Evolutionary conservation across 2,329 filamentous ascomycete genomes (phyloP), one percentile per base, ranked within the genome.

Genomic region (Microsporum canis): DNA sequence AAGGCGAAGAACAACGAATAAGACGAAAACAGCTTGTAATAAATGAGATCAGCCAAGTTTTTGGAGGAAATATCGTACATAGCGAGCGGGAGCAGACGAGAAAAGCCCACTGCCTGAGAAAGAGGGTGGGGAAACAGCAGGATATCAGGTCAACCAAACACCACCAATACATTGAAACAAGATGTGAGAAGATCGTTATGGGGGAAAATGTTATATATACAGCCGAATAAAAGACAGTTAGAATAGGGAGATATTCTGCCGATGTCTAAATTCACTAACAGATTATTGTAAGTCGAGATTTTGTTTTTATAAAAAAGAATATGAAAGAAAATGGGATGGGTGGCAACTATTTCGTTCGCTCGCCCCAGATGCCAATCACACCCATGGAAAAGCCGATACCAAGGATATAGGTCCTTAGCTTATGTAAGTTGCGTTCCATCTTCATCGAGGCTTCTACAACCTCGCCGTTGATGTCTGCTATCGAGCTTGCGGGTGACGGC

Each of bases 321-420:
- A n/a, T n/a, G 39, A 14, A 43, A n/a, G 39, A 43, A 14, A 43
- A 43, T n/a, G 31, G 29, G 7, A 17, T 5, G 12, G 49, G 10
- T 17, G 23, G n/a, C 27, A 53, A 12, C 27, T 53, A 53, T n/a
- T n/a, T 53, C 10, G 29, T 53, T n/a, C 55, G 55, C 65, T 79
- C 77, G 1, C 77, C 77, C 77, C 77, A 79, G 33, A 79, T 72
- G 5, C 77, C 77, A 45, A 79, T 74, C 59, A 79, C 74, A 23
- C 73, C 75, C 72, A 79, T 77, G 1, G 73, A 72, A 61, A 78
- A 72, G 1, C 74, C 77, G 57, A 75, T 49, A 0, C 75, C 76
- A 45, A 74, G 71, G 38, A 78, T 67, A 63, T 71, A 73, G 33
- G 71, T 69, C 39, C 76, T 71, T 8, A 71, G 67, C 45, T 65